Base-by-base conservation (phyloP, 129 eudicot genomes). In the Flaveria trinervia region DNA sequence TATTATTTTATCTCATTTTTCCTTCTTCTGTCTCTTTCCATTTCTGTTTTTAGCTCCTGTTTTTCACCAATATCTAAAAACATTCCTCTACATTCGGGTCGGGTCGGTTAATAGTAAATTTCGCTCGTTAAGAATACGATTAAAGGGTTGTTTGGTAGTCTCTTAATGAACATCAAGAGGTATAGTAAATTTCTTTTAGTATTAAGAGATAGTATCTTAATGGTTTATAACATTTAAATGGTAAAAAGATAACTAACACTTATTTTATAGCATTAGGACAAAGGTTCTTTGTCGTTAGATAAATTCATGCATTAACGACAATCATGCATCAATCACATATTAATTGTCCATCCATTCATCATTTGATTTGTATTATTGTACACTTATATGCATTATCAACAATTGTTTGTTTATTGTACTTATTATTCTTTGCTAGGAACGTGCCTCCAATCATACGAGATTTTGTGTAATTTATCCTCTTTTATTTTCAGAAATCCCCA, bases 331-430 rank as follows among this genome's bases (percentile, higher is more conserved):
- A 73, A 61, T 75, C 67, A 62, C 51, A 26, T 64, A 64, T 75
- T 64, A 64, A 49, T 17, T 46, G 71, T 75, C 18, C 64, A 48
- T 45, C 49, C 46, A 45, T 61, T 52, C 71, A 75, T 12, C 79
- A 61, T 75, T 61, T 36, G 10, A 50, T 75, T 44, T 44, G 48
- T 44, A 44, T 44, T 44, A 45, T 36, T 45, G 13, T 45, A 44
- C 9, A 45, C 12, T 75, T 46, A 12, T 75, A 61, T 75, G 69
- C 78, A 57, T 57, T 75, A 54, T 74, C 70, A 74, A 74, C 60
- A 74, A 59, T 36, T 44, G 10, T 41, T 75, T 76, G 65, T 65
- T 76, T 76, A 73, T 39, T 73, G 77, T 12, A 22, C 57, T 20
- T 73, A 18, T 65, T 76, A 18, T 65, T 76, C 65, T 75, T 44